Base-by-base conservation (phyloP, 164 flowering plant genomes). In the Piper longum region DNA sequence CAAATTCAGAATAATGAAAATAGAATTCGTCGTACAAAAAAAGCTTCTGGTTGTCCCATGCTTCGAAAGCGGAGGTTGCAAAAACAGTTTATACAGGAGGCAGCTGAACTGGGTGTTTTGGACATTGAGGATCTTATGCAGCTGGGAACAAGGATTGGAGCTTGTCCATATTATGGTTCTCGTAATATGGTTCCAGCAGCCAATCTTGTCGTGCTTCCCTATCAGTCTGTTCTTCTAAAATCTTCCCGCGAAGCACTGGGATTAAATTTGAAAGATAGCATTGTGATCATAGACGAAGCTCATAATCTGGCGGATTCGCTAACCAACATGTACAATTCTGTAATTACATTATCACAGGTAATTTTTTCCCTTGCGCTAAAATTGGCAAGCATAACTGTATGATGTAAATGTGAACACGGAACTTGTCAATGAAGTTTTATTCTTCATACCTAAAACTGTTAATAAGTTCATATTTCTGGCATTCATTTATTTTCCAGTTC, bases 151-250 rank as follows among this genome's bases (percentile, higher is more conserved):
- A 76, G 60, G 45, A 71, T 91, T 60, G 88, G 87, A 63, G 81
- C 95, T 66, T 95, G 99, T 73, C 99, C 97, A 44, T 95, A 95
- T 69, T 95, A 95, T 82, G 97, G 96, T 60, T 84, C 99, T 61
- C 79, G 99, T 63, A 82, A 83, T 67, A 75, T 87, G 86, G 77
- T 80, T 60, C 83, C 85, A 3, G 69, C 70, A 40, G 96, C 97
- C 72, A 83, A 86, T 77, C 88, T 95, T 72, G 85, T 95, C 58
- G 79, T 89, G 73, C 95, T 95, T 70, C 99, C 99, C 3, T 95
- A 95, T 74, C 99, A 95, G 64, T 26, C 36, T 26, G 36, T 26
- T 26, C 36, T 95, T 26, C 80, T 87, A 72, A 95, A 89, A 75
- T 81, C 93, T 67, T 80, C 97, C 55, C 91, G 96, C 36, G 96